These are phyloP conservation scores for Diatrype stigma DNA, from an alignment of 2,329 filamentous ascomycete genomes.

Conservation along the genomic window DNA sequence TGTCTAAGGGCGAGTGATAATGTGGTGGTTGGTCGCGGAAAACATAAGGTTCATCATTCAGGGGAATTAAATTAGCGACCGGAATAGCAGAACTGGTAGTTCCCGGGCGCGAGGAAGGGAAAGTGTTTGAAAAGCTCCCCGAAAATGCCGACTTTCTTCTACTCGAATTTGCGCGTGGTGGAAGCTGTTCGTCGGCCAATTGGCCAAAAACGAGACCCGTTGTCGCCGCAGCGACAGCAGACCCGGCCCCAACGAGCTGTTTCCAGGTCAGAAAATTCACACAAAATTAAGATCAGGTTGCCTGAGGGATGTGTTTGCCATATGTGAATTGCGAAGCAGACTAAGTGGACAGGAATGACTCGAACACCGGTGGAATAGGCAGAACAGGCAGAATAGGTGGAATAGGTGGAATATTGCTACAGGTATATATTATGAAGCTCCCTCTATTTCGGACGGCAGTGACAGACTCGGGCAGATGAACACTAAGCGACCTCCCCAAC, in stretches of 20 bases:
- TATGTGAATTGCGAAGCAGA: no score
- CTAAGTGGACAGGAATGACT: not conserved
- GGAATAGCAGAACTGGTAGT: constrained; percentile 36
- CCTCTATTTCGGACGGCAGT: no score
- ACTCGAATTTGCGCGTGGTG: constrained; percentile 26
- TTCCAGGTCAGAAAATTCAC: constrained; percentile 17
- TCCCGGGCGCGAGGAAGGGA: constrained; percentile 36
- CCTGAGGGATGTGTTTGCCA: not conserved
- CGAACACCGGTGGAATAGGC: no score
- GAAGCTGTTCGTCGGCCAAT: constrained; percentile 36
- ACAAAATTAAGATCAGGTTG: not conserved
- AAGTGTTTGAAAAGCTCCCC: constrained; percentile 27
- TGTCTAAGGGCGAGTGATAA: constrained; percentile 5
- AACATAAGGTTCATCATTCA: constrained; percentile 31
- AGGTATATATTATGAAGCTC: not conserved
- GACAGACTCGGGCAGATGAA: no score
- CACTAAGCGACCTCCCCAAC: no score
- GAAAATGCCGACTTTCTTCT: constrained; percentile 30
- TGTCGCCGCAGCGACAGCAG: constrained; percentile 57
- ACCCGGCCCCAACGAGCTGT: constrained; percentile 59
- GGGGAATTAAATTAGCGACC: constrained; percentile 13
- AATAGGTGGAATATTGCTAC: not conserved
- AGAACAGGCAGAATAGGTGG: no score
- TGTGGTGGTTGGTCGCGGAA: constrained; percentile 27
- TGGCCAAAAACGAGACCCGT: constrained; percentile 57